These are phyloP conservation scores for Nicotiana noctiflora DNA, from an alignment of 257 asterid genomes.

Conservation along the genomic window DNA sequence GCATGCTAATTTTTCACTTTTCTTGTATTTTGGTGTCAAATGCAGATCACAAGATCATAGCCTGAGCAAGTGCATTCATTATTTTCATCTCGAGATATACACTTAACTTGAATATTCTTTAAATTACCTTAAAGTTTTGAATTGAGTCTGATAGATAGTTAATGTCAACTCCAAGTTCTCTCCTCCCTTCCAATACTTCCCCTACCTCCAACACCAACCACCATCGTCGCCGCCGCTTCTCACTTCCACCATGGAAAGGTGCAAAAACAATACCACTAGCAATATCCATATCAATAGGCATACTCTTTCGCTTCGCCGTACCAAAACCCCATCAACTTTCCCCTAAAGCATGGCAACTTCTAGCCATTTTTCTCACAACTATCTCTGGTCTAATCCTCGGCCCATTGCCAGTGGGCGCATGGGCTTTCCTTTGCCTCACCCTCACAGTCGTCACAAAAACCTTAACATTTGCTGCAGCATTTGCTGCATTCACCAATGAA, in stretches of 20 bases:
- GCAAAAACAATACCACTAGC: conserved; percentile 47
- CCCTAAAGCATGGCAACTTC: conserved; percentile 58
- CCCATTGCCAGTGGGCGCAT: conserved; percentile 67
- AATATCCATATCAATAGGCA: conserved; percentile 40
- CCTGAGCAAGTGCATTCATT: no score
- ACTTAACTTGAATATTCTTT: not conserved
- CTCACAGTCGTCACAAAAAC: conserved; percentile 48
- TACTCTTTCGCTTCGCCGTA: conserved; percentile 51
- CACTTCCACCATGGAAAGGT: conserved; percentile 38
- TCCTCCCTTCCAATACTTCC: conserved; percentile 9
- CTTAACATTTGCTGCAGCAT: conserved; percentile 55
- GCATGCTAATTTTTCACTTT: not conserved
- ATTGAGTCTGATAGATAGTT: not conserved
- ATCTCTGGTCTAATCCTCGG: conserved; percentile 53
- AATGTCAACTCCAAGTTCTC: not conserved
- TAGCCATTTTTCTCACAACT: conserved; percentile 58
- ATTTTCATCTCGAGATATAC: not conserved
- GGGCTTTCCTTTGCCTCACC: conserved; percentile 59
- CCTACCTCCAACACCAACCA: not conserved
- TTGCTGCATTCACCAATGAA: conserved; percentile 57
- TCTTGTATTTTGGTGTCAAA: not conserved
- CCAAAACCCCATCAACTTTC: conserved; percentile 48
- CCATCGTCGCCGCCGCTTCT: not conserved
- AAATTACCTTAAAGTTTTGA: not conserved
- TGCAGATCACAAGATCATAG: not conserved